Evolutionary conservation across 2,329 filamentous ascomycete genomes (phyloP).

Genomic region (Colletotrichum somersetense): DNA sequence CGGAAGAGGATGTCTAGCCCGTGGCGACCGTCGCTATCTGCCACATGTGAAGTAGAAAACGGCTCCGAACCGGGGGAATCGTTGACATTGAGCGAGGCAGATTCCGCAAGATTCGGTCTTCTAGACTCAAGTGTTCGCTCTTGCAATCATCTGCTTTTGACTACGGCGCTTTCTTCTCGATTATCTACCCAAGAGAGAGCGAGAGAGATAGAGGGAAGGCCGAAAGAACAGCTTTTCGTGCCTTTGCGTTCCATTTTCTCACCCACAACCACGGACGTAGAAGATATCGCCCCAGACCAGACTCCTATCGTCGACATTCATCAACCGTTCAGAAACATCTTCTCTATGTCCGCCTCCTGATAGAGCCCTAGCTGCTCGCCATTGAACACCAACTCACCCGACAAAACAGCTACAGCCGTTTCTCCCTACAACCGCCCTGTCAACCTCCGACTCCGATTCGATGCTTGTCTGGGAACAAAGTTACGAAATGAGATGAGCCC

Average conservation of each 20-base stretch:
- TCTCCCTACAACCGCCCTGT: conserved; percentile 32
- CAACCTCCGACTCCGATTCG: conserved; percentile 34
- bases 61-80: not conserved
- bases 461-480: conserved; percentile 33
- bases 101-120: not conserved
- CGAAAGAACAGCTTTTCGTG: conserved; percentile 4
- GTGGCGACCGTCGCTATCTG: not conserved
- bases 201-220: not conserved
- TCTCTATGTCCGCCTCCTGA: conserved; percentile 13
- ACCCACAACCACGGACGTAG: not conserved
- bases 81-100: not conserved
- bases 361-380: not conserved
- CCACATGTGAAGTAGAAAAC: not conserved
- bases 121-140: not conserved
- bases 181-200: not conserved
- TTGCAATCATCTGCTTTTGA: not conserved
- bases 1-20: not conserved
- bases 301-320: conserved; percentile 11
- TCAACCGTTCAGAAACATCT: conserved; percentile 8
- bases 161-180: not conserved
- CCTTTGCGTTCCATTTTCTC: not conserved
- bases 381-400: not conserved
- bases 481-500: conserved; percentile 38
- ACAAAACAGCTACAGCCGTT: not conserved
- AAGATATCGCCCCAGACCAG: not conserved